Percentiles rank a stretch among this genome's conserved stretches.
phyloP scores from a whole-genome alignment of 2,329 filamentous ascomycete genomes.

The Pyricularia grisea region DNA sequence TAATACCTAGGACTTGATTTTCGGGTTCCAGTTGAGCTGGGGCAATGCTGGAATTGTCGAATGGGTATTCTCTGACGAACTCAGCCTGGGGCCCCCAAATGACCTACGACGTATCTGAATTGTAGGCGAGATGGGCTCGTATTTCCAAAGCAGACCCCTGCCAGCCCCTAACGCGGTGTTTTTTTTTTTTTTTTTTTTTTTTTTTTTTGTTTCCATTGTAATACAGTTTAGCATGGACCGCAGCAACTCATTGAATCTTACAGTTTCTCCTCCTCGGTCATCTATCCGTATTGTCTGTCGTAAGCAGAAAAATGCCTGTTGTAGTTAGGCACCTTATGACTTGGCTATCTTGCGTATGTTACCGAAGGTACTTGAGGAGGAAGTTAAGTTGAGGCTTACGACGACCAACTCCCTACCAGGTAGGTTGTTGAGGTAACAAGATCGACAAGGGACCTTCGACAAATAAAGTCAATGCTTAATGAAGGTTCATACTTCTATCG shows the following conservation, averaged over 20 bases:
- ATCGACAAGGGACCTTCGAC: no score
- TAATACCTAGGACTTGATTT: background rate
- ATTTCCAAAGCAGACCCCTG: background rate
- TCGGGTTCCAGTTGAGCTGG: background rate
- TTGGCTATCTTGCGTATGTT: no score
- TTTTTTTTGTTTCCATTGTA: no score
- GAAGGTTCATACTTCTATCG: background rate
- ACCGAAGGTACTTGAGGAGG: no score
- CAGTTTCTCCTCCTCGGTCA: background rate
- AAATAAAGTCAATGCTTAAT: background rate
- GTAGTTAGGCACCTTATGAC: background rate
- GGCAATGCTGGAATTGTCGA: background rate
- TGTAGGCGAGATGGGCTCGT: background rate
- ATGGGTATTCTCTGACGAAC: background rate
- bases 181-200: background rate
- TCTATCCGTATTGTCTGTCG: background rate
- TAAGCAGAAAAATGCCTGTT: background rate
- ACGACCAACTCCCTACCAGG: background rate
- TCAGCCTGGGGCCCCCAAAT: background rate
- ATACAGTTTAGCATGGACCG: background rate
- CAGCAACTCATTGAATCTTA: background rate
- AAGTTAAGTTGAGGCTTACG: no score
- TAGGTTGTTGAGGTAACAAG: background rate
- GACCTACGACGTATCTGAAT: background rate
- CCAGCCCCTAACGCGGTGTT: background rate